Evolutionary conservation across 352 stramenopile genomes (phyloP), one percentile per base, ranked within the genome.

Genomic region (Globisporangium barbulae): DNA sequence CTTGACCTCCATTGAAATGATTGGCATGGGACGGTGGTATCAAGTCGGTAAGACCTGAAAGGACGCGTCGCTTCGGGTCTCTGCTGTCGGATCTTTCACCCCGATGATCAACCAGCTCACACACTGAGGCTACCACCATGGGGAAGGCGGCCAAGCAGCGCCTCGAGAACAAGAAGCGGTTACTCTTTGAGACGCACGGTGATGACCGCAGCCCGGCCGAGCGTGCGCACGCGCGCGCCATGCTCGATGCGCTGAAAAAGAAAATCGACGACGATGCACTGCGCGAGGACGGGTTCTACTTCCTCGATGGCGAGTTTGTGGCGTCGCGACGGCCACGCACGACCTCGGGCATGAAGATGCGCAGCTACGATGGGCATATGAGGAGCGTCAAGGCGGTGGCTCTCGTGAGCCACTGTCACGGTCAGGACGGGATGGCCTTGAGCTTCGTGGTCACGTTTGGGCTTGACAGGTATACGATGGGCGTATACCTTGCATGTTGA

Each of bases 201-300:
- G 79, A 90, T 66, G 75, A 54, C 0, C 77, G 78, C 31, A 82
- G 61, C 44, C 17, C 39, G 35, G 72, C 81, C 50, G 72, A 83
- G 28, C 68, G 69, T 19, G 63, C 65, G 1, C 68, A 75, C 44
- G 75, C 75, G 25, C 68, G 75, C 8, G 72, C 42, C n/a, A 86
- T 80, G 76, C 76, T 90, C 8, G 75, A 85, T 33, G 70, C 66
- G 9, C 65, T 90, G 28, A 79, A 89, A 58, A 69, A 73, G 37
- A 89, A 88, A 53, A 69, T 90, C 21, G 71, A 79, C 9, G 79
- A 90, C 41, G 81, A 90, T 53, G 77, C 81, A 5, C 58, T 87
- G 31, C 74, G 76, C 52, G 77, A 90, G 65, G 79, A 90, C 49
- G 81, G 79, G 1, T 90, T 88, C 53, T 86, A 61, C 65, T 90